Conservation (phyloP, 257 asterid genomes). For the Primulina huaijiensis region DNA sequence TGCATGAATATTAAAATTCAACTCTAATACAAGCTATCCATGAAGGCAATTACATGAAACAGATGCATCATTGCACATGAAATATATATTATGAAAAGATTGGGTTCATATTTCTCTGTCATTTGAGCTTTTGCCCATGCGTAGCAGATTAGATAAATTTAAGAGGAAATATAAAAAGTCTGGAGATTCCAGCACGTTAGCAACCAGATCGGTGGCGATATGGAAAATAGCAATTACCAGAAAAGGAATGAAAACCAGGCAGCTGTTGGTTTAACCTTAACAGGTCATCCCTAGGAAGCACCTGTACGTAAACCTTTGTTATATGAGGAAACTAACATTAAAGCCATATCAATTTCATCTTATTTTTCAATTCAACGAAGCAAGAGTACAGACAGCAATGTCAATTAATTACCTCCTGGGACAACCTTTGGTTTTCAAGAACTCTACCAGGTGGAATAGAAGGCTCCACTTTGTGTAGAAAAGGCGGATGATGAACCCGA, state of each 20-base stretch:
- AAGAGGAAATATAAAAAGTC: not conserved
- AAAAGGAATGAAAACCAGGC: constrained; percentile 50
- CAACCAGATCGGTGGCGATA: not conserved
- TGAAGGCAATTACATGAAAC: constrained; percentile 17
- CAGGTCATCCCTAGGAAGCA: constrained; percentile 65
- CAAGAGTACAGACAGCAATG: constrained; percentile 8
- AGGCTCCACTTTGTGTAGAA: constrained; percentile 62
- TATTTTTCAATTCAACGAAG: constrained; percentile 13
- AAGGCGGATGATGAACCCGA: constrained; percentile 57
- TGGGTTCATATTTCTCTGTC: not conserved
- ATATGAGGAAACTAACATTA: constrained; percentile 22
- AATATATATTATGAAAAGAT: not conserved
- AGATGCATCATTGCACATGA: constrained; percentile 13
- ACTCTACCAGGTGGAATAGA: constrained; percentile 57
- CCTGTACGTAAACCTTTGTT: constrained; percentile 39
- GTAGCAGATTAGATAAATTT: too few relatives aligned
- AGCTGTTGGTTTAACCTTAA: constrained; percentile 57
- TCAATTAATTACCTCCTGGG: constrained; percentile 57
- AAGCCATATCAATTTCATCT: constrained; percentile 5
- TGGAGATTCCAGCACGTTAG: constrained; percentile 13
- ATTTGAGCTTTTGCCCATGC: not conserved
- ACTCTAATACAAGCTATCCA: not conserved
- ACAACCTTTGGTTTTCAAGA: constrained; percentile 64
- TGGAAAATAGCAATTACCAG: constrained; percentile 44
- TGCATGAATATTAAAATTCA: not conserved